A percentile compares a stretch with the other conserved stretches of the same genome.
phyloP scores from a whole-genome alignment of 1,284 basidiomycete genomes.

The Mycena sp. region DNA sequence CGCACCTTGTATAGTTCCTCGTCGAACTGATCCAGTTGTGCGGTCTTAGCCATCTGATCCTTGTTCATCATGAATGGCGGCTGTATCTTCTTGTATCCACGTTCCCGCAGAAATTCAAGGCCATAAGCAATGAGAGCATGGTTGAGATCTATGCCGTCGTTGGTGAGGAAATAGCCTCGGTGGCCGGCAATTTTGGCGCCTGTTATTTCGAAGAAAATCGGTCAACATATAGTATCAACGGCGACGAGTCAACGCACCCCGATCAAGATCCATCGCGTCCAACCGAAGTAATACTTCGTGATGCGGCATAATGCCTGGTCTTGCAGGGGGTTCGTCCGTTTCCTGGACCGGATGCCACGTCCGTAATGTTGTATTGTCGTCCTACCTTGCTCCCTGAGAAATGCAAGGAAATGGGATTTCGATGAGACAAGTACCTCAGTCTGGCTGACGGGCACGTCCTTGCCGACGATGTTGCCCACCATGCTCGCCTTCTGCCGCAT shows the following conservation, averaged over 20 bases:
- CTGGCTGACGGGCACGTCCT: constrained; percentile 85
- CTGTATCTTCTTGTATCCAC: constrained; percentile 93
- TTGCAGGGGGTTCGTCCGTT: constrained; percentile 60
- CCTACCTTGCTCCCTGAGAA: constrained; percentile 51
- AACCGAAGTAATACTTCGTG: constrained; percentile 95
- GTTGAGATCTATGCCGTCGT: constrained; percentile 97
- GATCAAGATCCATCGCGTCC: constrained; percentile 96
- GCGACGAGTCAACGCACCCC: constrained; percentile 63
- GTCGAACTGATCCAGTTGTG: constrained; percentile 97
- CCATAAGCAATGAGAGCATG: constrained; percentile 97
- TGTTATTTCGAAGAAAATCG: constrained; percentile 39
- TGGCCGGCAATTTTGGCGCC: constrained; percentile 95
- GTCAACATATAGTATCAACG: background rate
- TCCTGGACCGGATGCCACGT: constrained; percentile 92
- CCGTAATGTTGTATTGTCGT: constrained; percentile 87
- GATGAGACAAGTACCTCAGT: constrained; percentile 75
- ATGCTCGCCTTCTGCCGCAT: constrained; percentile 85
- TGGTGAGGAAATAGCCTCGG: constrained; percentile 95
- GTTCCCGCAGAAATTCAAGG: constrained; percentile 89
- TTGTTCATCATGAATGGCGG: constrained; percentile 99
- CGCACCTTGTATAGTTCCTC: constrained; percentile 96
- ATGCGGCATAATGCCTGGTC: constrained; percentile 88
- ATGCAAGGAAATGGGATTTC: background rate
- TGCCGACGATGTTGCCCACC: constrained; percentile 95
- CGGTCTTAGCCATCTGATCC: constrained; percentile 96